Conservation (phyloP, 1,139 yeast species). For the Casaregolazyma suthepensis region DNA sequence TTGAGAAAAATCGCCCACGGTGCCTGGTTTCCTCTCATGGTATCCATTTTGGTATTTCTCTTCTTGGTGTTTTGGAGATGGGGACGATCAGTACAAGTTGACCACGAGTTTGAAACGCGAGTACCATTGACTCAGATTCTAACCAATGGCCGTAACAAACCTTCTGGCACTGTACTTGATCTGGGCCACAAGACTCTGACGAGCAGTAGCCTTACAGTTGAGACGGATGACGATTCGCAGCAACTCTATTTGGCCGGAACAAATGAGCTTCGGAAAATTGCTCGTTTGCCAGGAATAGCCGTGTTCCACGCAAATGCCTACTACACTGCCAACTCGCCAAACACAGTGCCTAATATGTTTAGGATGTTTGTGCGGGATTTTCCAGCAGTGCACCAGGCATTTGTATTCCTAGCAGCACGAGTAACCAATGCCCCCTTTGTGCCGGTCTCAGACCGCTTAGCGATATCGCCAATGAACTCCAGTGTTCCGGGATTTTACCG, state of each 20-base stretch:
- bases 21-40: conserved; percentile 51
- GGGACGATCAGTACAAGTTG: conserved; percentile 20
- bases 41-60: conserved; percentile 36
- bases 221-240: conserved; percentile 1
- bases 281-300: conserved; percentile 8
- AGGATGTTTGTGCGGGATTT: conserved; percentile 31
- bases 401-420: conserved; percentile 40
- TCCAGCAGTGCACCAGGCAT: conserved; percentile 39
- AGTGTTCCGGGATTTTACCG: conserved; percentile 41
- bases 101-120: conserved; percentile 31
- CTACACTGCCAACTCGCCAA: conserved; percentile 10
- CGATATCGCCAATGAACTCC: conserved; percentile 34
- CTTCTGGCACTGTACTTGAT: conserved; percentile 7
- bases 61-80: conserved; percentile 47
- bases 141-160: conserved; percentile 13
- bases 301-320: conserved; percentile 7
- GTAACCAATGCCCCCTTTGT: conserved; percentile 41
- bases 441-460: conserved; percentile 36
- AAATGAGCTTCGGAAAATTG: conserved; percentile 5
- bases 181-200: conserved; percentile 10
- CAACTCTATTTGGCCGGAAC: conserved; percentile 6
- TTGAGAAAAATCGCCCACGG: conserved; percentile 49
- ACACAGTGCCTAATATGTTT: conserved; percentile 17
- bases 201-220: conserved; percentile 13
- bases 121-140: conserved; percentile 3